These are phyloP conservation scores for Cutaneotrichosporon sp. DNA, from an alignment of 1,284 basidiomycete genomes.

Conservation along the genomic window DNA sequence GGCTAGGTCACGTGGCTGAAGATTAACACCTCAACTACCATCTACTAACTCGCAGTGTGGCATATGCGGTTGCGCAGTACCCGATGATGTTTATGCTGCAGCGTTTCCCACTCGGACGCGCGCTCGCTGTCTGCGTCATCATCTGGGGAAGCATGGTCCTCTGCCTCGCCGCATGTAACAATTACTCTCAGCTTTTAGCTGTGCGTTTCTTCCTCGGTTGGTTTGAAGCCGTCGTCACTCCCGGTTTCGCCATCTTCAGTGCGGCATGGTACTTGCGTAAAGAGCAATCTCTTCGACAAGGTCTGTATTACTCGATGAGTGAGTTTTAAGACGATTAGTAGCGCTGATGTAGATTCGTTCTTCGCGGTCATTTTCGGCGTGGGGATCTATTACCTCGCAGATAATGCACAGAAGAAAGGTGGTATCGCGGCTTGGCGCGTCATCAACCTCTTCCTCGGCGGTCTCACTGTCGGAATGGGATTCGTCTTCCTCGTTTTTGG, in stretches of 20 bases:
- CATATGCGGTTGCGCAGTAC: conserved; percentile 31
- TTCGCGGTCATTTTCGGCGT: conserved; percentile 18
- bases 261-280: conserved; percentile 22
- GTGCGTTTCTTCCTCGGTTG: conserved; percentile 32
- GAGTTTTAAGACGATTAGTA: not conserved
- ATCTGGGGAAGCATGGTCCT: conserved; percentile 34
- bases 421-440: conserved; percentile 31
- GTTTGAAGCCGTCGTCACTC: conserved; percentile 36
- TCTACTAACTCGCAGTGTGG: conserved; percentile 17
- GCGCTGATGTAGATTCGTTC: conserved; percentile 11
- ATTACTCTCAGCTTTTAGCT: conserved; percentile 28
- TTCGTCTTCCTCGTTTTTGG: conserved; percentile 21
- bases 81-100: conserved; percentile 37
- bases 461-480: conserved; percentile 26
- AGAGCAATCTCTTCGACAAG: conserved; percentile 24
- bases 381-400: conserved; percentile 34
- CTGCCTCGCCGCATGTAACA: conserved; percentile 32
- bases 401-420: conserved; percentile 23
- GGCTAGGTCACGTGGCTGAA: too few species aligned
- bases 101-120: conserved; percentile 32
- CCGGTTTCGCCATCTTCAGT: conserved; percentile 31
- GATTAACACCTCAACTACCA: too few species aligned
- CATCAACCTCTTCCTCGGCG: conserved; percentile 41
- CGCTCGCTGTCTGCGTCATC: conserved; percentile 23
- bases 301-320: conserved; percentile 36